Conservation (phyloP, 139 green algal genomes). For the Chlamydomonas schloesseri region DNA sequence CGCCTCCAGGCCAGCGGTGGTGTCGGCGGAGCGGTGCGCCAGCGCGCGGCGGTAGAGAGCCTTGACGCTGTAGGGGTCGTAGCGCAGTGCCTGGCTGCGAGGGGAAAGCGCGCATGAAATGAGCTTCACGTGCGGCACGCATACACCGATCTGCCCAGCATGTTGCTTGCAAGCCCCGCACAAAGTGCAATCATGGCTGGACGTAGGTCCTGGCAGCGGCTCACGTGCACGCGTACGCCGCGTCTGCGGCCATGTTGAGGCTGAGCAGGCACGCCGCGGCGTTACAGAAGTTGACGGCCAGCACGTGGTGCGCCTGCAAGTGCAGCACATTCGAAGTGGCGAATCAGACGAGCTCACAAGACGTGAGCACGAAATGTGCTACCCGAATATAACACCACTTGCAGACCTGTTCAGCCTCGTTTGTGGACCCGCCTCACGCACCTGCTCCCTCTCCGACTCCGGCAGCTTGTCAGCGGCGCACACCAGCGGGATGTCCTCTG, state of each 20-base stretch:
- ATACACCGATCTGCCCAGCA: not conserved
- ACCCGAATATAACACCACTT: too few species aligned
- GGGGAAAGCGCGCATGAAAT: too few species aligned
- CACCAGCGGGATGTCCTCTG: slow-evolving; percentile 53
- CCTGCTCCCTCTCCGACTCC: slow-evolving; percentile 28
- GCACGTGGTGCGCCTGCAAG: slow-evolving; percentile 33
- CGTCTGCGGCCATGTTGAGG: slow-evolving; percentile 9
- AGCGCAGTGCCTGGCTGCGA: slow-evolving; percentile 48
- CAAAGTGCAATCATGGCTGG: too few species aligned
- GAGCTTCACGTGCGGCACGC: not conserved
- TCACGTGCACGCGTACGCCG: slow-evolving; percentile 49
- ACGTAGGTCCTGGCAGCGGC: too few species aligned
- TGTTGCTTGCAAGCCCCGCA: not conserved
- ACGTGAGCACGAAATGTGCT: too few species aligned
- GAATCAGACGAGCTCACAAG: too few species aligned
- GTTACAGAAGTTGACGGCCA: slow-evolving; percentile 46
- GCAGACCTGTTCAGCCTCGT: too few species aligned
- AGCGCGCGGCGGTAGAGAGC: slow-evolving; percentile 51
- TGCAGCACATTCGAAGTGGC: too few species aligned
- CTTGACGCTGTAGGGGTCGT: slow-evolving; percentile 50
- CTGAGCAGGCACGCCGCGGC: slow-evolving; percentile 49
- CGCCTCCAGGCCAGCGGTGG: slow-evolving; percentile 45
- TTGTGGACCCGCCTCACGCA: too few species aligned
- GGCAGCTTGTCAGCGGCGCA: slow-evolving; percentile 11
- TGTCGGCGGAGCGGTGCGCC: slow-evolving; percentile 14